Conservation (phyloP, 176 grass and related monocot species). For the Hordeum vulgare region MorexV3_pseudomolecules_assembly NC_058521.1:588053912-588054411, state of each 20-base stretch:
- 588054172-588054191: conserved; percentile 46
- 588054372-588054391: conserved; percentile 6
- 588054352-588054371: conserved; percentile 5
- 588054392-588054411: conserved; percentile 9
- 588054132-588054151: conserved; percentile 46
- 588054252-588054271: conserved; percentile 46
- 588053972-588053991: neutral
- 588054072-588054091: conserved; percentile 23
- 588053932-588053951: neutral
- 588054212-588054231: conserved; percentile 27
- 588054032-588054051: conserved; percentile 45
- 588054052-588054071: conserved; percentile 26
- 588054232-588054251: conserved; percentile 65
- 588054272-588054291: conserved; percentile 52
- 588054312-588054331: conserved; percentile 82
- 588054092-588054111: conserved; percentile 28
- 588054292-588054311: conserved; percentile 81
- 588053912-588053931: conserved; percentile 42
- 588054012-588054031: conserved; percentile 53
- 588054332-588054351: conserved; percentile 60
- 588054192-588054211: conserved; percentile 17
- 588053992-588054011: neutral
- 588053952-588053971: conserved; percentile 10
- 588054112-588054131: conserved; percentile 16
- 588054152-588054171: conserved; percentile 29